Evolutionary conservation across 345 rosid species (phyloP), one percentile per base, ranked within the genome.

Genomic region (Psidium guajava): DNA sequence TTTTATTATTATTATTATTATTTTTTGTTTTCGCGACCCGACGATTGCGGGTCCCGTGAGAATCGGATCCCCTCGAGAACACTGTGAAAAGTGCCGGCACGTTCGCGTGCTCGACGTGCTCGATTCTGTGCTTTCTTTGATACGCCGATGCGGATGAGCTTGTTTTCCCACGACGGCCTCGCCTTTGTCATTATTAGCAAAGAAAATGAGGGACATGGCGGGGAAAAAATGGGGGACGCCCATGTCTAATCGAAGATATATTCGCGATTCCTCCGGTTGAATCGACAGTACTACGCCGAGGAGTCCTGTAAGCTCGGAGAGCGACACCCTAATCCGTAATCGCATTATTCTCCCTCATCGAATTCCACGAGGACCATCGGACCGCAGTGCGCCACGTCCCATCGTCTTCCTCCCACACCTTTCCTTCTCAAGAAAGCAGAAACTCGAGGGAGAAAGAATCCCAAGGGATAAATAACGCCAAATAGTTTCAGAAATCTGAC

Each of bases 101-200:
- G 0, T 15, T 15, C 7, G 5, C 5, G 1, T 7, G 42, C 21
- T 27, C 0, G 40, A 27, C 21, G 5, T 27, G 3, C 21, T 3
- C 27, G 3, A 27, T 27, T 27, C 28, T 8, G 21, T 0, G 74
- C 1, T 61, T 61, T 0, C 16, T 18, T 22, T 8, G 58, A 55
- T 21, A 9, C 3, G 11, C 3, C 3, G 25, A 54, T 54, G 0
- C 24, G 25, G 25, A 54, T 21, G 58, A 55, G 22, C 4, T 32
- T 64, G 24, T 4, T 64, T 64, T 16, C 16, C 16, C 75, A 16
- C 18, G 4, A 22, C 20, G 22, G 9, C 0, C 3, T 16, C 12
- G 11, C 51, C 51, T 49, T 49, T 3, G 7, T 28, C 24, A 25
- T 64, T 18, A 32, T 64, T 10, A 9, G 77, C 77, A 20, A 64